Evolutionary conservation across 2,329 filamentous ascomycete genomes (phyloP).

Genomic region (Capronia coronata): DNA sequence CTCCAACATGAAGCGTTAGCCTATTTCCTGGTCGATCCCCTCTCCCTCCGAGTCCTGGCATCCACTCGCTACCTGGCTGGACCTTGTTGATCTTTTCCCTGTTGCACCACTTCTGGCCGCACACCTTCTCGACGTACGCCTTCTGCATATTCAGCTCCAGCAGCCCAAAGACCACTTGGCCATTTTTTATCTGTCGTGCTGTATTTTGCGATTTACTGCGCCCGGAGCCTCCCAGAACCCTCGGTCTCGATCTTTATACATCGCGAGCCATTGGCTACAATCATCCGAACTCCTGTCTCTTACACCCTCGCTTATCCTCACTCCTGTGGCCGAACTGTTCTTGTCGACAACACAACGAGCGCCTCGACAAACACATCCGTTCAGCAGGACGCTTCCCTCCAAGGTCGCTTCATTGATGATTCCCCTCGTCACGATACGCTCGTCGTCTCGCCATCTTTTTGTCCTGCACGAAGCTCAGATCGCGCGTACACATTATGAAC

Average conservation of each 20-base stretch:
- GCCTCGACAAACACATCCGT: no score
- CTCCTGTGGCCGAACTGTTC: background rate
- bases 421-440: no score
- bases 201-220: background rate
- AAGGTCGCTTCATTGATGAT: no score
- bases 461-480: background rate
- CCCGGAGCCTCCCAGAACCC: background rate
- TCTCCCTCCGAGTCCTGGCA: background rate
- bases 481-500: constrained; percentile 3
- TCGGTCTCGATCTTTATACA: background rate
- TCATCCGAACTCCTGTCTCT: background rate
- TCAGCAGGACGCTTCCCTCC: no score
- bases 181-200: background rate
- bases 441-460: background rate
- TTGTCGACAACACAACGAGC: background rate
- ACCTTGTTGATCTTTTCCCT: background rate
- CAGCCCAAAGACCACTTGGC: background rate
- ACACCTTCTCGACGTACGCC: background rate
- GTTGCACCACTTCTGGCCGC: background rate
- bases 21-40: background rate
- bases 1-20: background rate
- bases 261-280: background rate
- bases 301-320: background rate
- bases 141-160: background rate
- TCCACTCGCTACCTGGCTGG: background rate